Evolutionary conservation across 805 yeast genomes (phyloP), one percentile per base, ranked within the genome.

Genomic region (Starmera caribaea): DNA sequence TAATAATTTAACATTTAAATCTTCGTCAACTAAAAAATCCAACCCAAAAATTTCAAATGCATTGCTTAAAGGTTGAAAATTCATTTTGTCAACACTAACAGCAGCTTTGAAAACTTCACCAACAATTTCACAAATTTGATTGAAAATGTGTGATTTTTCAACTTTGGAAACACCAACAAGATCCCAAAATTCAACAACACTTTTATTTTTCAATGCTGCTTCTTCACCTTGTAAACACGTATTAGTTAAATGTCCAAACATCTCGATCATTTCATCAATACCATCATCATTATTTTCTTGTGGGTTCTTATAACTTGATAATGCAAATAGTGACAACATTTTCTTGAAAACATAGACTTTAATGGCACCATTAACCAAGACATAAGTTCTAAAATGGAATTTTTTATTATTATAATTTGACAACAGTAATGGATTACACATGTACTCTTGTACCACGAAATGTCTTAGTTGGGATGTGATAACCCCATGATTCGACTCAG

Each of bases 1-100:
- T 33, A 90, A 62, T 24, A 92, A 55, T 35, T 67, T 69, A 3
- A 83, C 90, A 12, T 68, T 57, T 16, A 59, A 54, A 27, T 74
- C 64, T 2, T 60, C 63, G 49, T 77, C 79, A 14, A 92, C 83
- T 40, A 92, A 59, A 58, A 88, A 89, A 57, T 92, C 98, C 13
- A 92, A 66, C 1, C 98, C 98, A 55, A 71, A 92, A 7, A 86
- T 69, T 58, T 92, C 98, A 54, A 85, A 74, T 0, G 94, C 90
- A 58, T 87, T 87, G 1, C 64, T 60, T 42, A 89, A 54, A 0
- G 97, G 89, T 57, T 77, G 82, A 63, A 90, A 90, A 57, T 87
- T 87, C 61, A 89, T 74, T 46, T 80, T 77, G 52, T 90, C 96
- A 13, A 81, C 87, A 21, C 73, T 73, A 0, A 76, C 61, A 0